Base-by-base conservation (phyloP, 768 basidiomycete genomes). In the Amanita rubescens region DNA sequence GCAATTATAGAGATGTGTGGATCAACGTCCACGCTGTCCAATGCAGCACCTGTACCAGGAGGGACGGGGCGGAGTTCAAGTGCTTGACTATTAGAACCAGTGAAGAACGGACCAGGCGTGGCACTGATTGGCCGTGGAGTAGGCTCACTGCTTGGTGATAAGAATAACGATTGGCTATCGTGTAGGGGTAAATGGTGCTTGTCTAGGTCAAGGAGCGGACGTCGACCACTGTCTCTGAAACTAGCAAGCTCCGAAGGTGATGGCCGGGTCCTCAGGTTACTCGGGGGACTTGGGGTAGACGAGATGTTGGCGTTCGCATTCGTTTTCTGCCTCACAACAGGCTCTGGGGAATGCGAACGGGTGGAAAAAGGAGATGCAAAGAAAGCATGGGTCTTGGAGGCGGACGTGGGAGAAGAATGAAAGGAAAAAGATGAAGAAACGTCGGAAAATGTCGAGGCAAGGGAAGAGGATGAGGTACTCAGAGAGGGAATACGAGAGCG, bases 341-440 rank as follows among this genome's bases (percentile, higher is more conserved):
- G 50, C 57, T 60, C 49, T 5, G 70, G 68, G 12, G 71, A 67
- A 7, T 71, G 70, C 0, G 73, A 67, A 9, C 65, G 63, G 0
- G 71, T 71, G 14, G 71, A 65, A 63, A 77, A 73, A 5, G 76
- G 67, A 46, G 73, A 71, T 34, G 73, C 67, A 63, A 78, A 74
- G 64, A 78, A 76, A 9, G 75, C 73, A 59, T 73, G 65, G 9
- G 78, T 80, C 66, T 77, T 79, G 38, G 71, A 63, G 3, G 59
- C 61, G 0, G 69, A 62, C 63, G 14, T 60, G 51, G 38, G 58
- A 47, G 52, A 60, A 58, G 27, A 60, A 46, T 20, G 52, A 50
- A 25, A 8, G 12, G 67, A 62, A 43, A 65, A 55, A n/a, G 59
- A 58, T 1, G 64, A 60, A 22, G 41, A 42, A 3, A 58, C 49